A percentile compares a stretch with the other conserved stretches of the same genome.
Conservation (phyloP, 2,329 filamentous ascomycete species). For the Bipolaris bicolor region DNA sequence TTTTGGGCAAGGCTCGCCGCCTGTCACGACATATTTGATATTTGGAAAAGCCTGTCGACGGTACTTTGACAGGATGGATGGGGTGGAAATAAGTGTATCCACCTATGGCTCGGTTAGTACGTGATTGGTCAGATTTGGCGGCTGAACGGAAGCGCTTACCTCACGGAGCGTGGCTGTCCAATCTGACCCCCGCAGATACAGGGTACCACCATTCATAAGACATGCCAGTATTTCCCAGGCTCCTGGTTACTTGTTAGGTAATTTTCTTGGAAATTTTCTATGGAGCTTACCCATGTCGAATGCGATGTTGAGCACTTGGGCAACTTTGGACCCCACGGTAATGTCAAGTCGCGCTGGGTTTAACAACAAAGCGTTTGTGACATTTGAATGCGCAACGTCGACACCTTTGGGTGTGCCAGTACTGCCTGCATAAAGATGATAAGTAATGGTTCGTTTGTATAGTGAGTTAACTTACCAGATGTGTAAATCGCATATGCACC, state of each 20-base stretch:
- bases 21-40: slow-evolving; percentile 60
- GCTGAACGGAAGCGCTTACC: slow-evolving; percentile 40
- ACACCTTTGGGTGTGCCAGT: slow-evolving; percentile 66
- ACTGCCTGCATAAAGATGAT: slow-evolving; percentile 46
- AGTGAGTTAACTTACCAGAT: slow-evolving; percentile 43
- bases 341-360: slow-evolving; percentile 62
- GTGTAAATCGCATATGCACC: slow-evolving; percentile 59
- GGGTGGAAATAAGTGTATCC: slow-evolving; percentile 63
- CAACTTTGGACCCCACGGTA: slow-evolving; percentile 58
- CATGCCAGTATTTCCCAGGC: slow-evolving; percentile 66
- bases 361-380: slow-evolving; percentile 60
- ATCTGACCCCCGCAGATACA: slow-evolving; percentile 58
- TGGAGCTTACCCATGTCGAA: slow-evolving; percentile 65
- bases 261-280: neutral
- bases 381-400: slow-evolving; percentile 63
- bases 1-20: slow-evolving; percentile 60
- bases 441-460: neutral
- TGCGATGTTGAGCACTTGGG: slow-evolving; percentile 62
- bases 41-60: slow-evolving; percentile 56
- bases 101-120: slow-evolving; percentile 43
- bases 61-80: slow-evolving; percentile 62
- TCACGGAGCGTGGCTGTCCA: slow-evolving; percentile 57
- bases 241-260: slow-evolving; percentile 45
- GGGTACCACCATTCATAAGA: slow-evolving; percentile 64
- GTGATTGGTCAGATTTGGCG: neutral